Base-by-base conservation (phyloP, 768 basidiomycete genomes). In the Hydnomerulius pinastri region DNA sequence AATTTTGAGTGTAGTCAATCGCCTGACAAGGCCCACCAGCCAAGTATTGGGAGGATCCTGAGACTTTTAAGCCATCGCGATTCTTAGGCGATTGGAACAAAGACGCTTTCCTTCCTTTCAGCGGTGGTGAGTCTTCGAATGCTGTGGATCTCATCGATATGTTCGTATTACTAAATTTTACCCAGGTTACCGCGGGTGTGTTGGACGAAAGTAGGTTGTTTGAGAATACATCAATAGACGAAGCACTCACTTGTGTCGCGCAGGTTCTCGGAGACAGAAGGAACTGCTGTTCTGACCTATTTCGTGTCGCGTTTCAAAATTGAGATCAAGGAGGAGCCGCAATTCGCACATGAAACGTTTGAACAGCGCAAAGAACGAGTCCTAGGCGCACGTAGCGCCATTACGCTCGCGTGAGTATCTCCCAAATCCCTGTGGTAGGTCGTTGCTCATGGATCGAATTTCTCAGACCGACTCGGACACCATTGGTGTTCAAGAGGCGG, bases 81-180 rank as follows among this genome's bases (percentile, higher is more conserved):
- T 82, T 81, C 67, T 62, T 81, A n/a, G 71, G 69, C 29, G 75
- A 81, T 40, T 83, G 77, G 74, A 73, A 76, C 18, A 69, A 73
- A 29, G 80, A 82, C 55, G 82, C 81, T 0, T 82, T 80, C 57
- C 32, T 79, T 23, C 78, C 80, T 4, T 82, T 81, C 58, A 78
- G 75, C 46, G 68, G 61, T 38, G 78, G 78, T 69, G 46, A 47
- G 64, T 52, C 18, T n/a, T n/a, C 9, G 4, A 9, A 17, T 7
- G 13, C 18, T 13, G 17, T 37, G 13, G 12, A 24, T 42, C 41
- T 11, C 43, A 42, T 43, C n/a, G 27, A 35, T n/a, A 32, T 47
- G 38, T 45, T 17, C 28, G 42, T 10, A 25, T n/a, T 21, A 17
- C 15, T 25, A 33, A 6, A 7, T 5, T 9, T 15, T 11, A 13